Conservation (phyloP, 2,329 filamentous ascomycete genomes). For the Epicoccum nigrum region DNA sequence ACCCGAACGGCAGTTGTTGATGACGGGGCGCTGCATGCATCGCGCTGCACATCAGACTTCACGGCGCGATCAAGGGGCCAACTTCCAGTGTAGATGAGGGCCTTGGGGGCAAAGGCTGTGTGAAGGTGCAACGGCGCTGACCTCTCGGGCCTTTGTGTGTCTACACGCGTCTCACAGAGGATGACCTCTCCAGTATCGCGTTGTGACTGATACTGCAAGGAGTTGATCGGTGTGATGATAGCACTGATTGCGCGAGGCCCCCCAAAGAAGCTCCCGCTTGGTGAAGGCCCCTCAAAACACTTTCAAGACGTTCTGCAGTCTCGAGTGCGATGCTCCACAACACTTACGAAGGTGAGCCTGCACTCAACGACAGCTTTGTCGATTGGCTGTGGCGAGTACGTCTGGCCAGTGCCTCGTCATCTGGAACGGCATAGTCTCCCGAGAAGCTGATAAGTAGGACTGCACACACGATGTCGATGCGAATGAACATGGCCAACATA, state of each 20-base stretch:
- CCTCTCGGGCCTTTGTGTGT: neutral
- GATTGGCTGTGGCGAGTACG: too few species aligned
- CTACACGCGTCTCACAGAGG: neutral
- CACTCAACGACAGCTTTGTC: too few species aligned
- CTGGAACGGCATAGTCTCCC: neutral
- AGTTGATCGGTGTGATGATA: neutral
- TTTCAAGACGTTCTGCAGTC: too few species aligned
- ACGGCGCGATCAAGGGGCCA: neutral
- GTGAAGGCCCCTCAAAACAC: too few species aligned
- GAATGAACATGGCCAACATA: neutral
- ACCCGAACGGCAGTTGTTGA: too few species aligned
- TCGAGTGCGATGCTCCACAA: too few species aligned
- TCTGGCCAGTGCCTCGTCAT: too few species aligned
- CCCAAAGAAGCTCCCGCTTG: too few species aligned
- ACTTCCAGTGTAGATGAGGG: too few species aligned
- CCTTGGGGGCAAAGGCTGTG: neutral
- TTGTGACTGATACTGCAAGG: conserved; percentile 6
- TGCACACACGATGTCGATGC: neutral
- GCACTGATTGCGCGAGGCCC: neutral
- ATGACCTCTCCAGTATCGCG: neutral
- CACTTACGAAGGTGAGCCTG: too few species aligned
- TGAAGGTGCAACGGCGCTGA: neutral
- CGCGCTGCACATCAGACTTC: neutral
- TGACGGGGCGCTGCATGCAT: neutral
- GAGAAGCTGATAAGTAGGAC: neutral